Evolutionary conservation across 116 monocot genomes (phyloP).

Genomic region (Zostera marina): DNA sequence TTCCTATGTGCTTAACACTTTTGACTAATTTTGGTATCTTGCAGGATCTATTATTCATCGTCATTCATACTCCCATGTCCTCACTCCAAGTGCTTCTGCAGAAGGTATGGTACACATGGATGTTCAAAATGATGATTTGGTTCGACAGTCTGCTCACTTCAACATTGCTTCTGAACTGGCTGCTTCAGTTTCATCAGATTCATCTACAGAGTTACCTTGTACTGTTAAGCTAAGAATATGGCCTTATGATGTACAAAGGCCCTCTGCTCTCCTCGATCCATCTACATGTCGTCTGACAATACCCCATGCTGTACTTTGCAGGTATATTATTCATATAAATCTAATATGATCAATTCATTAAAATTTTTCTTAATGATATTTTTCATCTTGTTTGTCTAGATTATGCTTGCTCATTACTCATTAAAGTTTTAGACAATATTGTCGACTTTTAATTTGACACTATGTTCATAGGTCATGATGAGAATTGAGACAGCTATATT

Average conservation of each 20-base stretch:
- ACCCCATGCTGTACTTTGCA: conserved; percentile 97
- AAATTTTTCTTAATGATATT: too few relatives aligned
- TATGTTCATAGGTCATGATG: background rate
- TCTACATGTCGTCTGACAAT: conserved; percentile 69
- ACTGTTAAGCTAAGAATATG: conserved; percentile 96
- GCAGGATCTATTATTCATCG: conserved; percentile 24
- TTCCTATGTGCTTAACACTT: conserved; percentile 10
- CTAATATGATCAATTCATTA: background rate
- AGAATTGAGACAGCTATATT: background rate
- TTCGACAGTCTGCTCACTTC: conserved; percentile 15
- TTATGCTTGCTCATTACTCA: background rate
- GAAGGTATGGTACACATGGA: conserved; percentile 21
- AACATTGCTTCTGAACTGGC: conserved; percentile 40
- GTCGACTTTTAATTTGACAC: background rate
- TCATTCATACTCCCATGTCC: conserved; percentile 18
- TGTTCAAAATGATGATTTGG: conserved; percentile 27
- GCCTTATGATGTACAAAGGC: conserved; percentile 74
- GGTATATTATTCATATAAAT: conserved; percentile 20
- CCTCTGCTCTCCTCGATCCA: conserved; percentile 42
- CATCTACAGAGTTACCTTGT: conserved; percentile 86
- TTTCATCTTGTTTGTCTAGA: background rate
- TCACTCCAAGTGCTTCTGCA: conserved; percentile 19
- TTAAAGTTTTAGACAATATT: background rate
- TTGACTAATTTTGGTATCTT: conserved; percentile 11
- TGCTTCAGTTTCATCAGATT: conserved; percentile 39